Base-by-base conservation (phyloP, 305 asterid genomes). In the Salvia sclarea region DNA sequence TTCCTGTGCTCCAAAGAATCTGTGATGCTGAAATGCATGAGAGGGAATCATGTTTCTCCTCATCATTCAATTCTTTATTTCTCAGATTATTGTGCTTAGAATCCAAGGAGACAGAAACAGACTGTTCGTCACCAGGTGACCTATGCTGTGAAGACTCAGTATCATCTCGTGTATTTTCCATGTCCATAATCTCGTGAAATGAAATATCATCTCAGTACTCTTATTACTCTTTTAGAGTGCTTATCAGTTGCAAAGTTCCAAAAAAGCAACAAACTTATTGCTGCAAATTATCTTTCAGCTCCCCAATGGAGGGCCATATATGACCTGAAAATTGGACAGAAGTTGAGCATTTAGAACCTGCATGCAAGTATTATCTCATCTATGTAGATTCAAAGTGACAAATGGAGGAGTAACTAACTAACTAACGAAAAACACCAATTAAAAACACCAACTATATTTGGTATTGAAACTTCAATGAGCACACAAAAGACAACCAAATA, bases 1-100 rank as follows among this genome's bases (percentile, higher is more conserved):
- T 28, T 28, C 97, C 96, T 41, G 95, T 86, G 79, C 83, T 84
- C 99, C 99, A 94, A 49, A 94, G 88, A 64, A 83, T 85, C 81
- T 87, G 93, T 41, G 99, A 91, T 66, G 99, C 96, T 48, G 79
- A 80, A 77, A 76, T 80, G 69, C 64, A 76, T 21, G 82, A 75
- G 61, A 78, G 75, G 13, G 79, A 82, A 37, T 72, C 87, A 66
- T 71, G 76, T 61, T 75, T 85, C 71, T 81, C 87, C 58, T 75
- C 81, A 70, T 71, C 75, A 48, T 35, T 71, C 33, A 78, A 70
- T 75, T 79, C 88, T 71, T 83, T 81, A 59, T 72, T 73, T 80
- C 78, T 84, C 55, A 52, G 18, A 65, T 45, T 68, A 25, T 76
- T 86, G 66, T 79, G 86, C 69, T 72, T 79, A 13, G 89, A 74